These are phyloP conservation scores for Citrus trifoliata DNA, from an alignment of 345 rosid genomes.

Conservation along the genomic window DNA sequence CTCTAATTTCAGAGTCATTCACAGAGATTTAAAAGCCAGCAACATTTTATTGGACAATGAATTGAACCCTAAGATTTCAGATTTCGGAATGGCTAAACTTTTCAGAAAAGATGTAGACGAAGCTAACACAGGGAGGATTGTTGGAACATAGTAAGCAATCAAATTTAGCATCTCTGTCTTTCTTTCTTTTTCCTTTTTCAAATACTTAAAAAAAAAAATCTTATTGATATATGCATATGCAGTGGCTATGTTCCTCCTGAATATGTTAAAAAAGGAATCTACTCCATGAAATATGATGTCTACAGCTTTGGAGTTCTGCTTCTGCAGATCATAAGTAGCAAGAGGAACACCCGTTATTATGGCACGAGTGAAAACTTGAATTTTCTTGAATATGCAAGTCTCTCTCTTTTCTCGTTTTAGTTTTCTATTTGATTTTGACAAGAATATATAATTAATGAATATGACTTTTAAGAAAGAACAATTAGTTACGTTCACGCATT, in stretches of 20 bases:
- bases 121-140: constrained; percentile 32
- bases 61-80: constrained; percentile 46
- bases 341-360: not conserved
- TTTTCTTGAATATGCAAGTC: not conserved
- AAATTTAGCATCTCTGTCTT: not conserved
- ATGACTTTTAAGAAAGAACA: not conserved
- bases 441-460: no score
- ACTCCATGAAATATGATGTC: constrained; percentile 21
- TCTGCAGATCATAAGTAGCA: constrained; percentile 18
- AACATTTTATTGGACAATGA: constrained; percentile 28
- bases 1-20: constrained; percentile 14
- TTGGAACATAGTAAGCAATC: constrained; percentile 38
- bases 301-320: constrained; percentile 21
- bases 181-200: not conserved
- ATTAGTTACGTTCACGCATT: no score
- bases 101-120: constrained; percentile 29
- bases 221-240: not conserved
- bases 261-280: constrained; percentile 10
- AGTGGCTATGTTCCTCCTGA: constrained; percentile 20
- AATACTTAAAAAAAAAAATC: not conserved
- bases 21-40: constrained; percentile 1
- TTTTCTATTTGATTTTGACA: no score
- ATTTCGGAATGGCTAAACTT: constrained; percentile 51
- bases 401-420: not conserved
- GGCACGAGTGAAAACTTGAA: not conserved